Evolutionary conservation across 2,329 filamentous ascomycete genomes (phyloP), one percentile per base, ranked within the genome.

Genomic region (Saccharata proteae): DNA sequence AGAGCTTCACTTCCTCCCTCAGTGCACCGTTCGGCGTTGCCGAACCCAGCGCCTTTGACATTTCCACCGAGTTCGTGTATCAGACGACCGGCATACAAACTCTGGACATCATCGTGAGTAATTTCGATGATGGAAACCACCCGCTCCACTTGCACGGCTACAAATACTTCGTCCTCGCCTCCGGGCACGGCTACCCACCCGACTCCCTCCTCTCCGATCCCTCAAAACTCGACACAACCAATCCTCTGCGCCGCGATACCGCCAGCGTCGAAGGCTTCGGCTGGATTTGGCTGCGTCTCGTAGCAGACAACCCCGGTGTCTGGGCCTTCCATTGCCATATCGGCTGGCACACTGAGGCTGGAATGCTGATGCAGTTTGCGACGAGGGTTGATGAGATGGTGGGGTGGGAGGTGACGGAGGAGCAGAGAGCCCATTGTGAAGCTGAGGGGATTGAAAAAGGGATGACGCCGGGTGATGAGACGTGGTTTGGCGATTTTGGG

Each of bases 311-410:
- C 41, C 73, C 77, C 8, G 76, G 75, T 41, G 45, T 52, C 37
- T 59, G 62, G 62, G 44, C 63, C 10, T 64, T 85, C 58, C 80
- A 85, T 55, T 86, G 80, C 54, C 81, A 88, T 49, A 77, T 86
- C 32, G 78, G 82, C 47, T 88, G 50, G 56, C 52, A 55, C 36
- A 40, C 38, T n/a, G 47, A 50, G 29, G 47, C 48, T 2, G 51
- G 51, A 11, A 29, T 55, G 31, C 36, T 65, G 18, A 76, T 77
- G 72, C 68, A 74, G 47, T 63, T 77, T 32, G 42, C 71, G 16
- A 64, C 61, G 6, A 52, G 63, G 17, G 51, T 58, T 8, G 65
- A 71, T 26, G 51, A 52, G 22, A 48, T 75, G 38, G 48, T 43
- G 16, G 45, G 34, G 6, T 62, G 55, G 54, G 34, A 46, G 12